Conservation (phyloP, 306 rosid genomes). For the Cucurbita argyrosperma region DNA sequence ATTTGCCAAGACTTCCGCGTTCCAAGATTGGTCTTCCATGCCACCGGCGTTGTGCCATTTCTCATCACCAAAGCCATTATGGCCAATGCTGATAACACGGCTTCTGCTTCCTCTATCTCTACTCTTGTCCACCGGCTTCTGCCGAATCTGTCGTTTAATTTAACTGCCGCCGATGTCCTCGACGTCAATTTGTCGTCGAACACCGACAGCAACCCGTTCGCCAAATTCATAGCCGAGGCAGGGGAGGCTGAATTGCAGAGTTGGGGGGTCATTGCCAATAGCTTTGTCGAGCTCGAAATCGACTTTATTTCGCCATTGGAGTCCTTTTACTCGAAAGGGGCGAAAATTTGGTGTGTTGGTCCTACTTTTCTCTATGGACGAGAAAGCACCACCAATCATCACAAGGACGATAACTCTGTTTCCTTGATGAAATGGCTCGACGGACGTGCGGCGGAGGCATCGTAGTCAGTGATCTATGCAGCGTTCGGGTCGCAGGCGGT, state of each 20-base stretch:
- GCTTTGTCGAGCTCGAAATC: background rate
- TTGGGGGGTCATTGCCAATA: background rate
- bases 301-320: background rate
- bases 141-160: background rate
- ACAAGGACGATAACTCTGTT: too few relatives aligned
- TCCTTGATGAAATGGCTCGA: background rate
- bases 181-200: background rate
- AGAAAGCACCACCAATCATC: background rate
- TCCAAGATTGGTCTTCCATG: background rate
- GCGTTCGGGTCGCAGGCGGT: background rate
- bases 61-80: background rate
- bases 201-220: background rate
- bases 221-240: background rate
- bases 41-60: background rate
- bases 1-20: background rate
- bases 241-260: background rate
- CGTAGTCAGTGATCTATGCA: too few relatives aligned
- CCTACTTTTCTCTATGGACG: background rate
- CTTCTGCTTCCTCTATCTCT: background rate
- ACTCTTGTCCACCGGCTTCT: background rate
- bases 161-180: background rate
- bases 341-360: background rate
- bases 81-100: background rate
- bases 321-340: background rate
- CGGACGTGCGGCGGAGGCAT: too few relatives aligned